Evolutionary conservation across 2,329 filamentous ascomycete species (phyloP).

Genomic region (Dactylonectria macrodidyma): DNA sequence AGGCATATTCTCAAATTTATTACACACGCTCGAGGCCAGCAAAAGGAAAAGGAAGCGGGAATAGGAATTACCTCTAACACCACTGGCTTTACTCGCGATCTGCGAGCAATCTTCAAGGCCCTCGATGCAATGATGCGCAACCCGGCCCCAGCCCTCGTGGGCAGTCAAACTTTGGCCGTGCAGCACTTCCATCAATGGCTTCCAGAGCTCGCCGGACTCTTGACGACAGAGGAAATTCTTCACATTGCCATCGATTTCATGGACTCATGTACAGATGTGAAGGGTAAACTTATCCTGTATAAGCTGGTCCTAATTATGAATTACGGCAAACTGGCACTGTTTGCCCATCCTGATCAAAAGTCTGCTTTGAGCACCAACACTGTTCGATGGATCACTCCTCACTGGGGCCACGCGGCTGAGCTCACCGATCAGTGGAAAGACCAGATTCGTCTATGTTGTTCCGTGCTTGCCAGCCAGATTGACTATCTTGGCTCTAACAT

Average conservation of each 20-base stretch:
- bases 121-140: conserved; percentile 93
- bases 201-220: conserved; percentile 85
- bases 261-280: conserved; percentile 88
- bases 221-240: conserved; percentile 87
- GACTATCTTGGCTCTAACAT: conserved; percentile 84
- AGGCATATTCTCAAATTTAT: conserved; percentile 96
- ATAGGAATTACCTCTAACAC: conserved; percentile 86
- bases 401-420: conserved; percentile 85
- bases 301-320: conserved; percentile 95
- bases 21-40: conserved; percentile 87
- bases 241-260: conserved; percentile 95
- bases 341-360: conserved; percentile 83
- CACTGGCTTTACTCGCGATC: conserved; percentile 82
- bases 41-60: conserved; percentile 88
- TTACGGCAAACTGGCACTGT: conserved; percentile 86
- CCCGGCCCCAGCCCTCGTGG: conserved; percentile 86
- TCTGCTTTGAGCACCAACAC: conserved; percentile 84
- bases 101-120: conserved; percentile 90
- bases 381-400: conserved; percentile 90
- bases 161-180: conserved; percentile 93
- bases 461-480: conserved; percentile 89
- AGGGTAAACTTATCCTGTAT: conserved; percentile 92
- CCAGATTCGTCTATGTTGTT: conserved; percentile 93
- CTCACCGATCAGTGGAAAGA: conserved; percentile 91
- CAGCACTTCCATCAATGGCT: conserved; percentile 98